phyloP scores from a whole-genome alignment of 768 basidiomycete species.

The Pleurotus citrinopileatus region DNA sequence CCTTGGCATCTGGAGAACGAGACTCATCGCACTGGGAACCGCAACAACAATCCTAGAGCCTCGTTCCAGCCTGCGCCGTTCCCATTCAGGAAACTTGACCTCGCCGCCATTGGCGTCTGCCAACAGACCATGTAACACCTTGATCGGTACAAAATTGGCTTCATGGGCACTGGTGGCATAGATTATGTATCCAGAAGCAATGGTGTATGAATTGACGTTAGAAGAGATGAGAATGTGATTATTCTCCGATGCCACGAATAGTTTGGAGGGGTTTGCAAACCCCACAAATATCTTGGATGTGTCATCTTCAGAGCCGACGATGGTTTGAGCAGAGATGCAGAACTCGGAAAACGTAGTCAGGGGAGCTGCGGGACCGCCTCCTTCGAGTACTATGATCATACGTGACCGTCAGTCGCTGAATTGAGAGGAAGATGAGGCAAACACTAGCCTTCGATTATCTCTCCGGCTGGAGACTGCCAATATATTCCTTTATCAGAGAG shows the following conservation, averaged over 20 bases:
- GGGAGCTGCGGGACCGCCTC: constrained; percentile 10
- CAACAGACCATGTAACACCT: constrained; percentile 22
- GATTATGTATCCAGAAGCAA: constrained; percentile 75
- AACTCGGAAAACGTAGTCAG: constrained; percentile 53
- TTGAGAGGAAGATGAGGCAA: constrained; percentile 14
- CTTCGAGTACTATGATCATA: constrained; percentile 3
- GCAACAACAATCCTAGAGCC: constrained; percentile 88
- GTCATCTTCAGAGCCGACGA: constrained; percentile 18
- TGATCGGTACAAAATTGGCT: constrained; percentile 67
- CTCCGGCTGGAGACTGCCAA: constrained; percentile 48
- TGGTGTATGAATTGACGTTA: constrained; percentile 69
- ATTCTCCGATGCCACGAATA: constrained; percentile 41
- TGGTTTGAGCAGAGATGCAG: constrained; percentile 48
- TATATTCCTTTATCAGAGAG: constrained; percentile 24
- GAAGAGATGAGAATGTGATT: constrained; percentile 34
- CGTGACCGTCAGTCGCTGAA: constrained; percentile 1
- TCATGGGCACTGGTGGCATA: constrained; percentile 85
- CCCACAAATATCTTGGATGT: constrained; percentile 50
- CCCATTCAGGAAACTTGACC: constrained; percentile 44
- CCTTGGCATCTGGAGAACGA: constrained; percentile 96
- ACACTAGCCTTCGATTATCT: constrained; percentile 48
- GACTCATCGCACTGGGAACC: constrained; percentile 81
- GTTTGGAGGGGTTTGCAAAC: constrained; percentile 60
- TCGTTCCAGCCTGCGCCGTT: constrained; percentile 80
- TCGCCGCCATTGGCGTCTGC: constrained; percentile 22